Base-by-base conservation (phyloP, 495 filamentous ascomycete species). In the Talaromyces ruber region DNA sequence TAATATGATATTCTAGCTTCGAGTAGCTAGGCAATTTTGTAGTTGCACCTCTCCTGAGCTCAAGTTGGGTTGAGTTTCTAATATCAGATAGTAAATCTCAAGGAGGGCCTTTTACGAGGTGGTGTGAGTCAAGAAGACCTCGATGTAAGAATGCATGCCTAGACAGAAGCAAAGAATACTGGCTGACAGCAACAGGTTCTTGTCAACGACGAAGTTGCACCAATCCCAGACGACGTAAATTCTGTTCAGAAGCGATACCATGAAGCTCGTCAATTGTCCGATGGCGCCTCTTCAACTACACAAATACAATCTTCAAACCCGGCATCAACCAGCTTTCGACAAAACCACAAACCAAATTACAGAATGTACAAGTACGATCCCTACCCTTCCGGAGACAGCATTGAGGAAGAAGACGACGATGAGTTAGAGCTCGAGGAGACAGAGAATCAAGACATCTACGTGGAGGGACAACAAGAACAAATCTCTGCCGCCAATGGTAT, bases 41-140 rank as follows among this genome's bases (percentile, higher is more conserved):
- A 70, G 53, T 71, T 71, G 26, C 22, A 51, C 9, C 26, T 60
- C 22, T 43, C 54, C 64, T 18, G 58, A 30, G 51, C 58, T 47
- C 61, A 54, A 22, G n/a, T 32, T 59, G 9, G 21, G 12, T 6
- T 18, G 1, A 52, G 24, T 43, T 45, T 64, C 68, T 63, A 29
- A 62, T 25, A 25, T 58, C 12, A 29, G 50, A 9, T 59, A 91
- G 87, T 76, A 60, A 85, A 83, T 59, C 76, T 92, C 34, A 82
- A 78, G 59, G 79, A 77, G 4, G 85, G 85, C 59, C 81, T 92
- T 12, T 72, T 85, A 58, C 79, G 76, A 58, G 86, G 84, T 30
- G 88, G 88, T 3, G 78, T 91, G 57, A 79, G 80, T 2, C 72
- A 78, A 37, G 84, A 86, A 55, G 85, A 81, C 21, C 72, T 92